These are phyloP conservation scores for Candida fluviatilis DNA, from an alignment of 805 yeast genomes.

Conservation along the genomic window DNA sequence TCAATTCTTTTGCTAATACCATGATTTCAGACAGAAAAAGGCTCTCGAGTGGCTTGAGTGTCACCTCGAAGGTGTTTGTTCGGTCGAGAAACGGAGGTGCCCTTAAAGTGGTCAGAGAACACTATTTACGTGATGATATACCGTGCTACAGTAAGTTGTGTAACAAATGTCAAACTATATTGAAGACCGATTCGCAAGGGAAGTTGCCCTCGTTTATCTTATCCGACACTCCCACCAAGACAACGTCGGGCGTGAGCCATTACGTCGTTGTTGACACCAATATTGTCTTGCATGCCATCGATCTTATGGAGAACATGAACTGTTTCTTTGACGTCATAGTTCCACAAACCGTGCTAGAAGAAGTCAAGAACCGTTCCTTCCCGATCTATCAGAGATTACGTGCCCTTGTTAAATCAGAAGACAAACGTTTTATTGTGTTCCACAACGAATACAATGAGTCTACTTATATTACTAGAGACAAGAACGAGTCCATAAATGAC, in stretches of 20 bases:
- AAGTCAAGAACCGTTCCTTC: conserved; percentile 79
- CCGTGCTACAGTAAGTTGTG: conserved; percentile 84
- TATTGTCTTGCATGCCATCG: conserved; percentile 83
- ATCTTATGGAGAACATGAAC: conserved; percentile 70
- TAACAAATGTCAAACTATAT: conserved; percentile 49
- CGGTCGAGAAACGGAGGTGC: conserved; percentile 89
- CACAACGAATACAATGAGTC: conserved; percentile 85
- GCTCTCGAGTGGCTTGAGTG: conserved; percentile 45
- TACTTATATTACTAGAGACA: conserved; percentile 60
- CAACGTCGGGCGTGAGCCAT: conserved; percentile 58
- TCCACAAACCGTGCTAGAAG: conserved; percentile 95
- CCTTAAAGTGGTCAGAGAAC: conserved; percentile 88
- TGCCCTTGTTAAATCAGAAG: conserved; percentile 67
- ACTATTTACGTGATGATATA: conserved; percentile 85
- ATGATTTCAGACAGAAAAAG: conserved; percentile 29
- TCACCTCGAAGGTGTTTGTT: conserved; percentile 86
- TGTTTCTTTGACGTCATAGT: conserved; percentile 85
- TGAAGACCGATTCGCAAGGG: conserved; percentile 64
- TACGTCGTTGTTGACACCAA: conserved; percentile 86
- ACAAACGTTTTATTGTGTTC: conserved; percentile 82
- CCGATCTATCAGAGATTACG: conserved; percentile 86
- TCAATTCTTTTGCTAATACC: not conserved
- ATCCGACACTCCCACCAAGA: conserved; percentile 52
- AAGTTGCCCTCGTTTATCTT: conserved; percentile 63
- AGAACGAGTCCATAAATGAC: conserved; percentile 77